Conservation (phyloP, 805 yeast genomes). For the Ogataea trehalophila region DNA sequence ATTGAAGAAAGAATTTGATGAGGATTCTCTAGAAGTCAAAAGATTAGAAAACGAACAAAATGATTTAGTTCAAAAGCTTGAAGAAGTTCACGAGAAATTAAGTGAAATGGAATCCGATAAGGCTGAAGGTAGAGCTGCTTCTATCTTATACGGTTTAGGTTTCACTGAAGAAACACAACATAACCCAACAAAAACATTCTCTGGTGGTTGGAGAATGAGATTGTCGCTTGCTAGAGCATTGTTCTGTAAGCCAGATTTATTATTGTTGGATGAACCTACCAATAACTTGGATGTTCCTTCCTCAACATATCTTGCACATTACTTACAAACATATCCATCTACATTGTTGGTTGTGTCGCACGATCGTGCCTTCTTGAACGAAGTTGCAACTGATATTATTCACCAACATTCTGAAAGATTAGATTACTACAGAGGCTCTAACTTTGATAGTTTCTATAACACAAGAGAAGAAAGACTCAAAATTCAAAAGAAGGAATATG, state of each 20-base stretch:
- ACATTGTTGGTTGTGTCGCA: conserved; percentile 96
- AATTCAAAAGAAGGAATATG: conserved; percentile 91
- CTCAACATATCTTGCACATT: conserved; percentile 86
- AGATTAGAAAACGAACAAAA: conserved; percentile 86
- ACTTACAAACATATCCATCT: conserved; percentile 83
- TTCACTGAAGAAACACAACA: conserved; percentile 84
- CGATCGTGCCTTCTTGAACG: conserved; percentile 95
- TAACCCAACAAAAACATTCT: conserved; percentile 81
- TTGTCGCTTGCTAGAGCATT: conserved; percentile 95
- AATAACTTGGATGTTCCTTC: conserved; percentile 99
- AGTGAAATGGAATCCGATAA: conserved; percentile 94
- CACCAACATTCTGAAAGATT: conserved; percentile 96
- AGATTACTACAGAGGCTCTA: conserved; percentile 91
- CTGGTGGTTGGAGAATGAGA: conserved; percentile 99
- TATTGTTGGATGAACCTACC: conserved; percentile 96
- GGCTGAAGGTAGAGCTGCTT: conserved; percentile 96
- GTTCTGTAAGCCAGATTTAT: conserved; percentile 92
- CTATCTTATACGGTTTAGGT: conserved; percentile 88
- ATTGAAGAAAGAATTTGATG: conserved; percentile 67
- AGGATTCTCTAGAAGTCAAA: conserved; percentile 65
- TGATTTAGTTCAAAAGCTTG: conserved; percentile 74
- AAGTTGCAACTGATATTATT: conserved; percentile 96
- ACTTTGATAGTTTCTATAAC: conserved; percentile 88
- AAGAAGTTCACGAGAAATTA: conserved; percentile 76
- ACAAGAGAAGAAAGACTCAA: conserved; percentile 95